phyloP scores from a whole-genome alignment of 2,329 filamentous ascomycete species.

The Botrytis sinoallii region DNA sequence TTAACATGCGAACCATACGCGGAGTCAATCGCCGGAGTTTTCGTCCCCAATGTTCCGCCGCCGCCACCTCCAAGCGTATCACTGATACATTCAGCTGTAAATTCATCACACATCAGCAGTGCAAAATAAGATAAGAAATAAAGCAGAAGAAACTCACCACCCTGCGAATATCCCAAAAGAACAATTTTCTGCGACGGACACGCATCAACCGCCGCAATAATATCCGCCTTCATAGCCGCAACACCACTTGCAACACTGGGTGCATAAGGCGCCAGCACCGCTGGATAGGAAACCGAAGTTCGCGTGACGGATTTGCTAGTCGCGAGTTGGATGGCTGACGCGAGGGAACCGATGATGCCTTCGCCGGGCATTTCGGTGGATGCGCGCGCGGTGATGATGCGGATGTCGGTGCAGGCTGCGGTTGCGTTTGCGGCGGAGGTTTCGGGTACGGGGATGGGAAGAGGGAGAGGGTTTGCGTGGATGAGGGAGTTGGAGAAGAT shows the following conservation, averaged over 20 bases:
- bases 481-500: background rate
- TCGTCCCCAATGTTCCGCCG: background rate
- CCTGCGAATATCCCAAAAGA: conserved; percentile 3
- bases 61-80: background rate
- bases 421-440: background rate
- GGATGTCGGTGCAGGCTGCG: background rate
- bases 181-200: conserved; percentile 8
- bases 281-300: background rate
- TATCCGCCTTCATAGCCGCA: conserved; percentile 4
- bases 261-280: background rate
- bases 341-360: background rate
- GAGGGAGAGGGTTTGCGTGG: background rate
- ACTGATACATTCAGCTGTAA: background rate
- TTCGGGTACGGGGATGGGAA: background rate
- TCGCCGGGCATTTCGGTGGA: background rate
- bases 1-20: background rate
- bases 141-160: background rate
- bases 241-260: conserved; percentile 12
- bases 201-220: background rate
- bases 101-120: background rate
- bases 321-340: background rate
- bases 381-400: conserved; percentile 9
- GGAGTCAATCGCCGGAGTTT: background rate
- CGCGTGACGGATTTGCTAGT: conserved; percentile 1
- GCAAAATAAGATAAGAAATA: background rate